Base-by-base conservation (phyloP, 345 rosid genomes). In the Cardamine chenopodiifolia region DNA sequence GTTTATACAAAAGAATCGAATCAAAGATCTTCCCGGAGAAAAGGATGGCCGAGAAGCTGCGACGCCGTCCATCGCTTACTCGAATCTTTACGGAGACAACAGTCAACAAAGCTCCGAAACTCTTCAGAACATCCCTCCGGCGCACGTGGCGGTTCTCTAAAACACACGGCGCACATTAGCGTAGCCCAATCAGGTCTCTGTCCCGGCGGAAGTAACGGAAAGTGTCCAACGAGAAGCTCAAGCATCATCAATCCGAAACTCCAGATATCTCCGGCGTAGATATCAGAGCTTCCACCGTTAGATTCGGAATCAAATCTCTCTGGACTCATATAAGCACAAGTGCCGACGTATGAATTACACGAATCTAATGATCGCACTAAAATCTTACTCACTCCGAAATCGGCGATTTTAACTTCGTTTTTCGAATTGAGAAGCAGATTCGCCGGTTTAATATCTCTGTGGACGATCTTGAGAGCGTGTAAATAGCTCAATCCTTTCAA, bases 261-360 rank as follows among this genome's bases (percentile, higher is more conserved):
- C 98, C 98, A 90, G 0, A 91, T 82, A 79, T 93, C 98, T 0
- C 88, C 97, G 0, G 97, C 96, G 67, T 85, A 93, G 0, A 93
- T 87, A 39, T 91, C 73, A 44, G 88, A 86, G 19, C 79, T 84
- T 1, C 90, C 89, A 3, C 89, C 89, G 8, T 85, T 70, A 0
- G 87, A 50, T 7, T 85, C 97, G 0, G 98, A 90, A 40, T 93
- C 96, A 44, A 93, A 90, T 32, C 97, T 72, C 71, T 93, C 98
- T 0, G 97, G 98, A 22, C 97, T 90, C 98, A 93, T 93, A 68
- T 93, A 93, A 22, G 98, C 98, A 55, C 92, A 89, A 4, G 98
- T 93, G 0, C 98, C 98, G 2, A 93, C 96, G 32, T 90, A 93
- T 13, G 97, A 93, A 22, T 89, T 90, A 32, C 98, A 89, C 4